These are phyloP conservation scores for Neofusicoccum sp. DNA, from an alignment of 2,329 filamentous ascomycete species.

Conservation along the genomic window DNA sequence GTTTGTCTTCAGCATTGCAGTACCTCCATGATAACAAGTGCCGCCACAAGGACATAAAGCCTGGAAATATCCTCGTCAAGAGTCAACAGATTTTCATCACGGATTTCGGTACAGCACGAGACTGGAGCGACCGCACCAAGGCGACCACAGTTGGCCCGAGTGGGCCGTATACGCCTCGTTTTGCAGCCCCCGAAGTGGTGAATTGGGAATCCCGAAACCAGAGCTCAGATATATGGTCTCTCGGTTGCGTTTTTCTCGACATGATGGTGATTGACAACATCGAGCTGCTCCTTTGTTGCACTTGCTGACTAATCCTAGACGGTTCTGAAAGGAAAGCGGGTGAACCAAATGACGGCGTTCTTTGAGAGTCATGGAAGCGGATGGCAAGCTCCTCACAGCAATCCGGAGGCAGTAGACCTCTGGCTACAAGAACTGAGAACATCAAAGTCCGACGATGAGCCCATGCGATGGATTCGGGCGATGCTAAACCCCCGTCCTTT, in stretches of 20 bases:
- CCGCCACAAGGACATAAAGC: conserved; percentile 18
- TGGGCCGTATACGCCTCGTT: conserved; percentile 21
- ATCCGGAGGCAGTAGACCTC: too few species aligned
- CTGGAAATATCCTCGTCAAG: conserved; percentile 15
- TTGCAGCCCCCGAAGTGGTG: conserved; percentile 26
- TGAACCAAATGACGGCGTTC: background rate
- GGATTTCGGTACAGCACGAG: conserved; percentile 23
- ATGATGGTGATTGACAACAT: conserved; percentile 12
- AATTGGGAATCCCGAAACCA: conserved; percentile 20
- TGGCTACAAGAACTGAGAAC: too few species aligned
- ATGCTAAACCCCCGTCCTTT: too few species aligned
- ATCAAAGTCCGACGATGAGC: too few species aligned
- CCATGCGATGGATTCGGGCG: too few species aligned
- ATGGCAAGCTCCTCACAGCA: too few species aligned
- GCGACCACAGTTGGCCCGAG: conserved; percentile 22
- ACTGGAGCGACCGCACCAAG: conserved; percentile 21
- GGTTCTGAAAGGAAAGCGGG: background rate
- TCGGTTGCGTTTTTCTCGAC: conserved; percentile 26
- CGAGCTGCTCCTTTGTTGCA: background rate
- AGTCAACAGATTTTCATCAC: conserved; percentile 21
- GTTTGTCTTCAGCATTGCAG: background rate
- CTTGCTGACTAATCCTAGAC: background rate
- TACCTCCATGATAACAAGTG: conserved; percentile 1
- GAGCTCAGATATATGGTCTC: conserved; percentile 26
- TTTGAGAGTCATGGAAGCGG: background rate